These are phyloP conservation scores for Oenanthe javanica DNA, from an alignment of 140 eudicot species.

Conservation along the genomic window DNA sequence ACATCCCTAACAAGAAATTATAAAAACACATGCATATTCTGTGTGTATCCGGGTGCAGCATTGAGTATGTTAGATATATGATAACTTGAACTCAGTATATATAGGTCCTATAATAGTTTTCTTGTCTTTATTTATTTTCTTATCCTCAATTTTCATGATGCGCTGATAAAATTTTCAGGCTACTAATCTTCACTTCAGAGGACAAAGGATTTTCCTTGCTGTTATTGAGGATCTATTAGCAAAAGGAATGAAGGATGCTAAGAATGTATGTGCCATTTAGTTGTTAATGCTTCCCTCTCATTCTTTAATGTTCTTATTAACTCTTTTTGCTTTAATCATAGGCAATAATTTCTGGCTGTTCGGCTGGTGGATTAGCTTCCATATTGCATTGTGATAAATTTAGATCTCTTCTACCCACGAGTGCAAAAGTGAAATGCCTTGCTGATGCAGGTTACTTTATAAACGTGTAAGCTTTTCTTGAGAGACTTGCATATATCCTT, in stretches of 20 bases:
- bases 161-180: slow-evolving; percentile 20
- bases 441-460: slow-evolving; percentile 90
- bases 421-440: slow-evolving; percentile 72
- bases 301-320: not conserved
- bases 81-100: not conserved
- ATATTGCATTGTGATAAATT: slow-evolving; percentile 83
- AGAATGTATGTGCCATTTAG: slow-evolving; percentile 44
- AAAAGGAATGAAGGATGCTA: slow-evolving; percentile 78
- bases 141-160: not conserved
- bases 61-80: not conserved
- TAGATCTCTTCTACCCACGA: slow-evolving; percentile 49
- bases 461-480: slow-evolving; percentile 48
- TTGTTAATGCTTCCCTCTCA: slow-evolving; percentile 6
- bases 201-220: slow-evolving; percentile 74
- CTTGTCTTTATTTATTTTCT: not conserved
- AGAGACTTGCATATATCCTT: not conserved
- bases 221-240: slow-evolving; percentile 72
- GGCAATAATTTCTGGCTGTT: slow-evolving; percentile 96
- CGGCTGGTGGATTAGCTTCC: slow-evolving; percentile 95
- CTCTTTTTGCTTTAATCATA: slow-evolving; percentile 13
- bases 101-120: not conserved
- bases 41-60: not conserved
- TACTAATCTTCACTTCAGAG: slow-evolving; percentile 78
- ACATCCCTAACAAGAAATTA: not conserved
- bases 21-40: not conserved